phyloP scores from a whole-genome alignment of 1,284 basidiomycete genomes.

The Ustilago sp. region DNA sequence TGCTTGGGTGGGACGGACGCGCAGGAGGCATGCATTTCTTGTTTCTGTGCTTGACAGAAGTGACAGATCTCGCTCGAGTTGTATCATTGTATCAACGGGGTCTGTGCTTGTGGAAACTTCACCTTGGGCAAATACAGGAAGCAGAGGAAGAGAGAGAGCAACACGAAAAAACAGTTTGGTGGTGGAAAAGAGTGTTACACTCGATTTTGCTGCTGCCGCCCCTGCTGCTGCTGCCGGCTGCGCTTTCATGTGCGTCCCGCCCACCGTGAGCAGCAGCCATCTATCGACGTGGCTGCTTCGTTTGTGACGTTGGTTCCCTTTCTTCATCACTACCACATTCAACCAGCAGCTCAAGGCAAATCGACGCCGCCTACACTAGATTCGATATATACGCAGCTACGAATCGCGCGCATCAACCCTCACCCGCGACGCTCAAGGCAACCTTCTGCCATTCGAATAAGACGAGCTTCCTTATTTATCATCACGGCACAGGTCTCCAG shows the following conservation, averaged over 20 bases:
- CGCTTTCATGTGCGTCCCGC: conserved; percentile 13
- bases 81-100: background rate
- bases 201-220: background rate
- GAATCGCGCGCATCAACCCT: no score
- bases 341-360: background rate
- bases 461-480: no score
- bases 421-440: no score
- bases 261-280: background rate
- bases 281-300: background rate
- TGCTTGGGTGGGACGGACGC: conserved; percentile 1
- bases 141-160: background rate
- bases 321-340: background rate
- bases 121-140: background rate
- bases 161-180: background rate
- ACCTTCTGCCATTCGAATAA: no score
- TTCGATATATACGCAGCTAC: background rate
- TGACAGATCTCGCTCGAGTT: background rate
- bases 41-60: background rate
- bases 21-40: conserved; percentile 7
- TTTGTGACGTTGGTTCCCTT: background rate
- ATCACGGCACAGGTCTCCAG: background rate
- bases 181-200: background rate
- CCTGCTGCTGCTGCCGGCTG: background rate
- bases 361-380: background rate
- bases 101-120: background rate